Evolutionary conservation across 139 green algal species (phyloP).

Genomic region (Picochlorum sp.): DNA sequence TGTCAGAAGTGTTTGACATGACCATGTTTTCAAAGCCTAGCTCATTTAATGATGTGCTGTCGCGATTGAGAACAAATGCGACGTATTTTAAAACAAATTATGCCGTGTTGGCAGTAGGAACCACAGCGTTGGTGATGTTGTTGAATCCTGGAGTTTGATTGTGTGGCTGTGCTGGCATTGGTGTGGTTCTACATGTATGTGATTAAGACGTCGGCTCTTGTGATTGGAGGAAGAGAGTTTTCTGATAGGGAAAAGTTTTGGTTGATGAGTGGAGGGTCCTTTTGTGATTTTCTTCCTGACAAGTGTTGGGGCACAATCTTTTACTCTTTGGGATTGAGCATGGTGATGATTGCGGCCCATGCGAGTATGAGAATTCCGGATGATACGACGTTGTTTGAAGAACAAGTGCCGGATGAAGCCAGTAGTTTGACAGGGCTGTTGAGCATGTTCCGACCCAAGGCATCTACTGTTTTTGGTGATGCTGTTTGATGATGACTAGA

Average conservation of each 20-base stretch:
- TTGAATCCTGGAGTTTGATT: slow-evolving; percentile 31
- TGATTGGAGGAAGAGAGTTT: slow-evolving; percentile 68
- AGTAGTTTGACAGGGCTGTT: slow-evolving; percentile 13
- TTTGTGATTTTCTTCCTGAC: slow-evolving; percentile 89
- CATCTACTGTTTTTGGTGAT: neutral
- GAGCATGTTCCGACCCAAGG: slow-evolving; percentile 7
- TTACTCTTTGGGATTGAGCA: slow-evolving; percentile 60
- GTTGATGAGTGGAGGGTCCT: slow-evolving; percentile 61
- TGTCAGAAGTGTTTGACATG: slow-evolving; percentile 75
- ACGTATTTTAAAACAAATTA: slow-evolving; percentile 94
- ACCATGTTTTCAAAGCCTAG: slow-evolving; percentile 61
- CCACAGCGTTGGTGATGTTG: slow-evolving; percentile 51
- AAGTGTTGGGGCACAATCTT: slow-evolving; percentile 82
- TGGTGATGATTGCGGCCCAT: slow-evolving; percentile 61
- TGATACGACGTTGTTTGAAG: slow-evolving; percentile 68
- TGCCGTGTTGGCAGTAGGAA: slow-evolving; percentile 55
- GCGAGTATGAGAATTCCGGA: slow-evolving; percentile 64
- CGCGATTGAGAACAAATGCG: slow-evolving; percentile 75
- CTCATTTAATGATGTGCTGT: slow-evolving; percentile 63
- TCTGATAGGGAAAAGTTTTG: slow-evolving; percentile 82
- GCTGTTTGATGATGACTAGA: too few species aligned
- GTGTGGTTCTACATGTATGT: slow-evolving; percentile 85
- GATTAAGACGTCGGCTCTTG: slow-evolving; percentile 57
- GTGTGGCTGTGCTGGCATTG: slow-evolving; percentile 58
- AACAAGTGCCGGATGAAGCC: slow-evolving; percentile 41